These are phyloP conservation scores for Tetrahymena thermophila DNA, from an alignment of 73 alveolate species.

Conservation along the genomic window DNA sequence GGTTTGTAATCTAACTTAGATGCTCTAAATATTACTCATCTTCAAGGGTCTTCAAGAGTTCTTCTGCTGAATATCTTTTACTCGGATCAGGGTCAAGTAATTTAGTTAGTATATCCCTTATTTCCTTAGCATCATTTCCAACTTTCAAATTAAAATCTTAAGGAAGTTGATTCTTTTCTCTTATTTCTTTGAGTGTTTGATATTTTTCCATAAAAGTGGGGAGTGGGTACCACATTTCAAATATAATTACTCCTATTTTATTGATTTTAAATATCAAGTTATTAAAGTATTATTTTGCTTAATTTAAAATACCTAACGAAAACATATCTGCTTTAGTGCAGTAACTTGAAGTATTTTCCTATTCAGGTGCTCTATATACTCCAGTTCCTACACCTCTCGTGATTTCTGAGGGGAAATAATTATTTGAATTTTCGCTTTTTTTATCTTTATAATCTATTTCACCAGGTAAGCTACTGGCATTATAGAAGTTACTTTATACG, in stretches of 20 bases:
- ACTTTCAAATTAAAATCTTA: slow-evolving; percentile 29
- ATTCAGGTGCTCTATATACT: slow-evolving; percentile 60
- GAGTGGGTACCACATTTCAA: slow-evolving; percentile 56
- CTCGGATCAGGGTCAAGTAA: slow-evolving; percentile 64
- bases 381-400: slow-evolving; percentile 56
- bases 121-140: slow-evolving; percentile 35
- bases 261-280: too few species aligned
- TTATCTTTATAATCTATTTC: not conserved
- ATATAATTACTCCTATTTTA: slow-evolving; percentile 29
- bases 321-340: slow-evolving; percentile 54
- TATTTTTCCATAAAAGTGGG: slow-evolving; percentile 49
- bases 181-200: slow-evolving; percentile 10
- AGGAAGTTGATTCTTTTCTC: slow-evolving; percentile 33
- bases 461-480: not conserved
- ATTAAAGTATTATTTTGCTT: too few species aligned
- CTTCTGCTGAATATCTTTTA: slow-evolving; percentile 72
- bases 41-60: slow-evolving; percentile 49
- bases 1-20: slow-evolving; percentile 24
- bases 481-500: not conserved
- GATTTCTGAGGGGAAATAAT: not conserved
- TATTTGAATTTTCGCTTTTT: not conserved
- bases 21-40: slow-evolving; percentile 29
- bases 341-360: slow-evolving; percentile 36
- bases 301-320: slow-evolving; percentile 29
- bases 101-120: slow-evolving; percentile 47